Percentiles rank a stretch among this genome's conserved stretches.
These are phyloP conservation scores for Fusarium devonianum DNA, from an alignment of 2,329 filamentous ascomycete species.

Conservation along the genomic window DNA sequence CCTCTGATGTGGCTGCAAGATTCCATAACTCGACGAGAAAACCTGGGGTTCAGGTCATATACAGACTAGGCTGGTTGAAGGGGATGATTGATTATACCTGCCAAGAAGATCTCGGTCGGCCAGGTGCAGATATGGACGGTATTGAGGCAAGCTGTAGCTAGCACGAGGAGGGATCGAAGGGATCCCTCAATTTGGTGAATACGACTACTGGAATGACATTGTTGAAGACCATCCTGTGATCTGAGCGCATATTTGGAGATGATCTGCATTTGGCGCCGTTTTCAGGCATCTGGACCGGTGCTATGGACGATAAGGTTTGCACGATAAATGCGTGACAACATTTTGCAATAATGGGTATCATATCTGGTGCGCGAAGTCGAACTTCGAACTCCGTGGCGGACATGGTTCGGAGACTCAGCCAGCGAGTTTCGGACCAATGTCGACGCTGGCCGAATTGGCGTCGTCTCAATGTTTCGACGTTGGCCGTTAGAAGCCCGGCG, in stretches of 20 bases:
- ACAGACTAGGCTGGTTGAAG: slow-evolving; percentile 16
- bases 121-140: slow-evolving; percentile 30
- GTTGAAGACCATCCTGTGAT: slow-evolving; percentile 1
- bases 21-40: slow-evolving; percentile 21
- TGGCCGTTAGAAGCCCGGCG: slow-evolving; percentile 16
- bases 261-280: slow-evolving; percentile 11
- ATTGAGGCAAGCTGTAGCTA: slow-evolving; percentile 29
- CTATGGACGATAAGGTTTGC: slow-evolving; percentile 13
- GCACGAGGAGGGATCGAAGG: slow-evolving; percentile 19
- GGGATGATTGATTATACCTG: slow-evolving; percentile 14
- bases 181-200: slow-evolving; percentile 34
- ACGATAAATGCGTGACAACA: slow-evolving; percentile 25
- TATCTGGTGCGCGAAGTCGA: too few relatives aligned
- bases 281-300: slow-evolving; percentile 1
- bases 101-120: slow-evolving; percentile 19
- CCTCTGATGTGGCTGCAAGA: slow-evolving; percentile 6
- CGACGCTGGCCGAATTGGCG: slow-evolving; percentile 21
- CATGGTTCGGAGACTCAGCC: not conserved
- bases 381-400: too few relatives aligned
- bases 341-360: slow-evolving; percentile 27
- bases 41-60: slow-evolving; percentile 11
- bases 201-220: slow-evolving; percentile 40
- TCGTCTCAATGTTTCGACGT: slow-evolving; percentile 7
- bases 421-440: not conserved
- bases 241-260: slow-evolving; percentile 3